Evolutionary conservation across 805 yeast species (phyloP), one percentile per base, ranked within the genome.

Genomic region (Saccharomyces eubayanus): DNA sequence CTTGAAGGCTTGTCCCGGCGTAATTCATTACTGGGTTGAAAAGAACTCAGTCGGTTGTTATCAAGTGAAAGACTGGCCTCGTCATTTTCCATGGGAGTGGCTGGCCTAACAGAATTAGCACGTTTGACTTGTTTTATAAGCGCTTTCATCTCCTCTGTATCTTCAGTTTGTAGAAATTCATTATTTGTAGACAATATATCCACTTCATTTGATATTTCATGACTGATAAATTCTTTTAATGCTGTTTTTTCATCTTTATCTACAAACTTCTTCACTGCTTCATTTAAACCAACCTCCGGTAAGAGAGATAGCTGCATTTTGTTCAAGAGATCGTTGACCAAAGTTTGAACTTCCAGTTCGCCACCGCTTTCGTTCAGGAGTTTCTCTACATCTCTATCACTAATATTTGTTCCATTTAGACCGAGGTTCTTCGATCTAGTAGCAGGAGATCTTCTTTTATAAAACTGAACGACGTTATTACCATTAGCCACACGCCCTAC

Each of bases 401-500:
- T 46, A 5, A 51, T 40, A 12, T 21, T 45, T 16, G 58, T 57
- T 21, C 55, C 54, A 16, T 51, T 53, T 10, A 57, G 41, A 30
- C 55, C 57, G 16, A 58, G 47, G 21, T 52, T 53, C 20, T 50
- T 53, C 3, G 60, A 24, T 21, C 36, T 54, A 6, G 55, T 58
- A 62, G 20, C 54, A 40, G 36, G 59, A 53, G 48, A 74, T 67
- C 63, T 75, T 58, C 77, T 80, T 64, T 81, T 78, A 63, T 81
- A 80, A 65, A 87, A 86, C 48, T 82, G 83, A 2, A 92, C 80
- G 8, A 91, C 88, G 62, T 90, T 95, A 62, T 88, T 85, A n/a
- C 84, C 82, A 67, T 94, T 94, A 3, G 98, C 99, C 1, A 92
- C 94, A 57, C 76, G 77, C 0, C 96, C 97, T 5, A 87, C 96